A percentile compares a stretch with the other conserved stretches of the same genome.
These are phyloP conservation scores for Cutaneotrichosporon cutaneum DNA, from an alignment of 1,284 basidiomycete species.

Conservation along the genomic window DNA sequence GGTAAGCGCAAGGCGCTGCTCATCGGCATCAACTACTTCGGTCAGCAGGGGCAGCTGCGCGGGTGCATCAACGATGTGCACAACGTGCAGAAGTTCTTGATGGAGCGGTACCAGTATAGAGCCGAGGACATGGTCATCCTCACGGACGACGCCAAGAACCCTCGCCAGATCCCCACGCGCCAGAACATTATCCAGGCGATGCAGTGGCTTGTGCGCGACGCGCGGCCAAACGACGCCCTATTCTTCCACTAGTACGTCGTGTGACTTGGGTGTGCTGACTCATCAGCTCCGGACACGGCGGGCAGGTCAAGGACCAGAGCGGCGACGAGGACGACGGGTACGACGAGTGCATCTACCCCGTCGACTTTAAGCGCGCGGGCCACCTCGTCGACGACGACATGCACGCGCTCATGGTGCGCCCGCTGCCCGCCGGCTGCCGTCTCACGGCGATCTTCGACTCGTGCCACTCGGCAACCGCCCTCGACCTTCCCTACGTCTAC, in stretches of 20 bases:
- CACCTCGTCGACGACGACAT: conserved; percentile 79
- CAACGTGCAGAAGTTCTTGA: conserved; percentile 73
- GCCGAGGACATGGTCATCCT: conserved; percentile 81
- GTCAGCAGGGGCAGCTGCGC: conserved; percentile 62
- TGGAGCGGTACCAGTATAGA: conserved; percentile 69
- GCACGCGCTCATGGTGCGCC: conserved; percentile 59
- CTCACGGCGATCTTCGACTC: conserved; percentile 82
- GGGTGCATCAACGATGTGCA: conserved; percentile 88
- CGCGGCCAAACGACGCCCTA: conserved; percentile 76
- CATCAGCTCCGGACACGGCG: conserved; percentile 69
- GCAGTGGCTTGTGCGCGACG: conserved; percentile 82
- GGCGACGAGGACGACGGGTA: conserved; percentile 62
- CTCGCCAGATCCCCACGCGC: conserved; percentile 67
- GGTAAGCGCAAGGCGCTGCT: conserved; percentile 44
- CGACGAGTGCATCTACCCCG: conserved; percentile 78
- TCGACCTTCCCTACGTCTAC: conserved; percentile 62
- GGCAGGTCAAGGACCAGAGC: conserved; percentile 67
- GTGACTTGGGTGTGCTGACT: neutral
- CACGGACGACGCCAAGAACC: conserved; percentile 67
- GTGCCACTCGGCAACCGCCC: conserved; percentile 55
- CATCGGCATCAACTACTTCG: conserved; percentile 68
- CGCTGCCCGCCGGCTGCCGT: conserved; percentile 77
- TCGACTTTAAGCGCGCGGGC: conserved; percentile 68
- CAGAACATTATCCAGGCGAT: conserved; percentile 83
- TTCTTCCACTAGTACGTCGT: conserved; percentile 80